Conservation (phyloP, 352 stramenopile species). For the Phytophthora multivora region DNA sequence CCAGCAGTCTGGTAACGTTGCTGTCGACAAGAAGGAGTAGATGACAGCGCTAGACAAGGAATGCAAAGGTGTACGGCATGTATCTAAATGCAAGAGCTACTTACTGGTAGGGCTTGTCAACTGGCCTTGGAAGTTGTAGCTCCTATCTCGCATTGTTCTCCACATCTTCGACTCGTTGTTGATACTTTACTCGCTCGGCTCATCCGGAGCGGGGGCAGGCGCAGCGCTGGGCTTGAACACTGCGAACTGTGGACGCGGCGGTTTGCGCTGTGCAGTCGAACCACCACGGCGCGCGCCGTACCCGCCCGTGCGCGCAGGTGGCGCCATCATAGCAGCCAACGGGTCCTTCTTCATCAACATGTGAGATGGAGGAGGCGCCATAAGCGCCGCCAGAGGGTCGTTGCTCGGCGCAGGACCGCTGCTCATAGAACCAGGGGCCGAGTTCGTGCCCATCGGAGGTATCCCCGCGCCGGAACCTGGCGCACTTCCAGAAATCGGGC, state of each 20-base stretch:
- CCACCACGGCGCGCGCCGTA: constrained; percentile 35
- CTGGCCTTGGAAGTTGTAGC: constrained; percentile 1
- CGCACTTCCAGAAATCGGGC: constrained; percentile 59
- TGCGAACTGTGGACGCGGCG: constrained; percentile 82
- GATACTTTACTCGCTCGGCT: constrained; percentile 30
- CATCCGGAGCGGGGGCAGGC: constrained; percentile 16
- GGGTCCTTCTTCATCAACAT: constrained; percentile 87
- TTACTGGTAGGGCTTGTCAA: constrained; percentile 13
- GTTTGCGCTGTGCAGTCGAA: constrained; percentile 47
- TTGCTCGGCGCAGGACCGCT: constrained; percentile 39
- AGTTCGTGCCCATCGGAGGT: constrained; percentile 53
- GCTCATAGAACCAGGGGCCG: constrained; percentile 70
- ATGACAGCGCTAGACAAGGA: constrained; percentile 1
- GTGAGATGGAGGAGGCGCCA: constrained; percentile 75
- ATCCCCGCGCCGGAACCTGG: constrained; percentile 40
- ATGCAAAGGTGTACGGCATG: constrained; percentile 23
- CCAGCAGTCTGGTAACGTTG: constrained; percentile 8
- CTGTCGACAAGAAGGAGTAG: constrained; percentile 28
- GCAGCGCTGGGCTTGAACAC: constrained; percentile 81
- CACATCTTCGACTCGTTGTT: neutral
- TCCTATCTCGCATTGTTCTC: constrained; percentile 8
- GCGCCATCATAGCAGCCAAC: constrained; percentile 87
- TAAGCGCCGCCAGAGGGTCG: constrained; percentile 80
- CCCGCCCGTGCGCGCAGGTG: constrained; percentile 44
- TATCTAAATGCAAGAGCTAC: constrained; percentile 40